Evolutionary conservation across 805 yeast species (phyloP), one percentile per base, ranked within the genome.

Genomic region (Pichia gijzeniarum): DNA sequence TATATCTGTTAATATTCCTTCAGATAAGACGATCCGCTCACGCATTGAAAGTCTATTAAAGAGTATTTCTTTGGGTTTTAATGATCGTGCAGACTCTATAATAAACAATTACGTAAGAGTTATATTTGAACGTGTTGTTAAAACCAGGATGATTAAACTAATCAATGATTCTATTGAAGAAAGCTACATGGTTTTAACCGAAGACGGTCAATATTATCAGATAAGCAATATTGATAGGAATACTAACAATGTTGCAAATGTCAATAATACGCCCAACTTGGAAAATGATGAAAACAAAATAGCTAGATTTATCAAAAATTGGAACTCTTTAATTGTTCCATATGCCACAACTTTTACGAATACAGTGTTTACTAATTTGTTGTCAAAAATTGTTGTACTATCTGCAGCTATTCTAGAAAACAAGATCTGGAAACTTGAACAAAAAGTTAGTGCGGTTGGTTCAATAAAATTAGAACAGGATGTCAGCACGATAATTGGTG

Each of bases 391-490:
- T 4, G 81, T 85, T 5, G 64, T 72, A 3, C 68, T 74, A 37
- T 57, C 86, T 21, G 79, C 88, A 2, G 67, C 67, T 18, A 53
- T 74, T 16, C 56, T 88, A 3, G 95, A 87, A 56, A 72, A 76
- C 50, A 80, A 80, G 54, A 67, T 91, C 25, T 77, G 91, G 79
- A 53, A 71, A 3, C 69, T 85, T 38, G 76, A 82, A 40, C 76
- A 77, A 43, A 79, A 77, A 52, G 77, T 88, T 48, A 89, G 86
- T 58, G 95, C 85, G 54, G 64, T 85, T 35, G 98, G 97, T 1
- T 80, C 95, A 0, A 73, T 88, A 17, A 84, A 81, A 52, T 67
- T 93, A 41, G 98, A 93, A 52, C 78, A 85, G 48, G 96, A 90
- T 58, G 66, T 89, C 19, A 78, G 89, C 39, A 71, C 77, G 22